Evolutionary conservation across 2,329 filamentous ascomycete species (phyloP).

Genomic region (Anthostomella pinea): DNA sequence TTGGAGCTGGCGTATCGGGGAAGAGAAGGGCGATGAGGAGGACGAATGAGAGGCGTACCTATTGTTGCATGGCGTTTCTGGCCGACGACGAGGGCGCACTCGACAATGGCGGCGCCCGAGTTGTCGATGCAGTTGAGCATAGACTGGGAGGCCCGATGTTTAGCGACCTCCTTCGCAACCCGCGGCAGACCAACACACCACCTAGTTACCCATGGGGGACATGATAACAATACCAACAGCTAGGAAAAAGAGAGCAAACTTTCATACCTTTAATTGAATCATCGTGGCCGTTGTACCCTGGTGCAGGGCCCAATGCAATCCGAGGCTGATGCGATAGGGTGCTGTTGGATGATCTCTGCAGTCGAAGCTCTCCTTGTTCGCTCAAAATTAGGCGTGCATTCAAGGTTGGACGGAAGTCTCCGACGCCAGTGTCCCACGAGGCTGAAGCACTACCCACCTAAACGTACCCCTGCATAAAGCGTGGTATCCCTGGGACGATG

Average conservation of each 20-base stretch:
- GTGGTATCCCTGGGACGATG: too few species aligned
- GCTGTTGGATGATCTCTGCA: conserved; percentile 2
- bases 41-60: conserved; percentile 64
- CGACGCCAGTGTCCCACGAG: too few species aligned
- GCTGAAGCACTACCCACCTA: too few species aligned
- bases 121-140: conserved; percentile 99
- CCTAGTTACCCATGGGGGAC: background rate
- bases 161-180: background rate
- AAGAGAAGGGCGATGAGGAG: background rate
- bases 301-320: conserved; percentile 16
- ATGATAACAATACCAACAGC: background rate
- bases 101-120: conserved; percentile 93
- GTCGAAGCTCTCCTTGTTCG: conserved; percentile 3
- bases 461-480: too few species aligned
- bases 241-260: background rate
- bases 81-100: conserved; percentile 89
- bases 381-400: conserved; percentile 14
- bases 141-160: too few species aligned
- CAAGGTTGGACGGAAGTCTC: too few species aligned
- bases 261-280: conserved; percentile 81
- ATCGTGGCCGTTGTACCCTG: conserved; percentile 54
- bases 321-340: conserved; percentile 1
- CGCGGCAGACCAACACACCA: background rate
- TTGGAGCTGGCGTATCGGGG: too few species aligned
- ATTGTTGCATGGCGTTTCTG: conserved; percentile 87